phyloP scores from a whole-genome alignment of 805 yeast species.

The Pichia membranifaciens region DNA sequence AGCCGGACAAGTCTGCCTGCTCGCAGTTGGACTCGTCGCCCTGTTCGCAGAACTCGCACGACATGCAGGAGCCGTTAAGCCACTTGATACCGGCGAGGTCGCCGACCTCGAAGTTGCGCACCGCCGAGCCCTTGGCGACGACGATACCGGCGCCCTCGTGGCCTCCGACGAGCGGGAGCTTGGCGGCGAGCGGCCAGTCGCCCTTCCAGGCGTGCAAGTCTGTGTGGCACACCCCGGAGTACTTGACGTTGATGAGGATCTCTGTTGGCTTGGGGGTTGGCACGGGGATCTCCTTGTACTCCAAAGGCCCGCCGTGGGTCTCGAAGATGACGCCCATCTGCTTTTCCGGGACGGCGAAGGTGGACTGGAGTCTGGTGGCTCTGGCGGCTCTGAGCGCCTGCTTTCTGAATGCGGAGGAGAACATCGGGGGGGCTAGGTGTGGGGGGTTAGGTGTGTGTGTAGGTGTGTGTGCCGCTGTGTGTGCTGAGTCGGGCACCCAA shows the following conservation, averaged over 20 bases:
- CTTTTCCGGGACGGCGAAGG: constrained; percentile 45
- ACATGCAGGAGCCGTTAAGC: constrained; percentile 62
- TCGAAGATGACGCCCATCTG: constrained; percentile 72
- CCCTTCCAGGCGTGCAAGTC: constrained; percentile 73
- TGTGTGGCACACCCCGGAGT: constrained; percentile 72
- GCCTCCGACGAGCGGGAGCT: constrained; percentile 63
- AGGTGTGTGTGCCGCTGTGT: too few relatives aligned
- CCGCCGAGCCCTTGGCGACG: constrained; percentile 56
- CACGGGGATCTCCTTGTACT: constrained; percentile 69
- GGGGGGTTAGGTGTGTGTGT: too few relatives aligned
- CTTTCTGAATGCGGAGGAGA: constrained; percentile 18
- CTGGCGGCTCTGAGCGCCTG: constrained; percentile 13
- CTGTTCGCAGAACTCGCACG: constrained; percentile 58
- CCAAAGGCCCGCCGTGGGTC: constrained; percentile 55
- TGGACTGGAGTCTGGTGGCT: constrained; percentile 23
- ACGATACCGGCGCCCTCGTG: constrained; percentile 73
- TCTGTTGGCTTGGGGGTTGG: constrained; percentile 60
- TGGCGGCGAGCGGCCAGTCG: constrained; percentile 59
- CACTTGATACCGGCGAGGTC: constrained; percentile 65
- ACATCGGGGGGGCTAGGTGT: constrained; percentile 13
- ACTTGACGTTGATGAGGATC: constrained; percentile 58
- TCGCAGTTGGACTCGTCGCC: constrained; percentile 62
- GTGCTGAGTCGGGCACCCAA: too few relatives aligned
- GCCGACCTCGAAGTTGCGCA: constrained; percentile 55
- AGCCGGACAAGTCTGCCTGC: constrained; percentile 65